phyloP scores from a whole-genome alignment of 169 alveolate species.

The Plasmodium ovale region DNA sequence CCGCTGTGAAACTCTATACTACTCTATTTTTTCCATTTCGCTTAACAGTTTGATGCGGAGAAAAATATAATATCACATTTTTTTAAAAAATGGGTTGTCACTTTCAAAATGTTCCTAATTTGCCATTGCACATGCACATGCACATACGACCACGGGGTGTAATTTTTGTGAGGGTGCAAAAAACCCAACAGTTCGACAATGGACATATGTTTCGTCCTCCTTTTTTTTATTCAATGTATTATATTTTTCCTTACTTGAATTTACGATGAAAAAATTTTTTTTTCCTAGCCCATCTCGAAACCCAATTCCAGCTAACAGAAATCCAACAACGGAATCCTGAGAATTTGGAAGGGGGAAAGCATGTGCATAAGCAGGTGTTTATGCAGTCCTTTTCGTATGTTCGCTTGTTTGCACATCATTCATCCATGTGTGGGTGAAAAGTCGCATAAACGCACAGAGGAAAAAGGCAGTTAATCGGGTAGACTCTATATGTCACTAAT shows the following conservation, averaged over 20 bases:
- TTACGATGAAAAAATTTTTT: slow-evolving; percentile 82
- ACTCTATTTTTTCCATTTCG: neutral
- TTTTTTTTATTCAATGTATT: neutral
- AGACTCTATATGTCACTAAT: neutral
- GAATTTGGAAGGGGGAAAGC: neutral
- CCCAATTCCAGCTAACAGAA: slow-evolving; percentile 85
- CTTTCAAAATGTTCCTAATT: too few relatives aligned
- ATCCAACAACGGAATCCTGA: slow-evolving; percentile 86
- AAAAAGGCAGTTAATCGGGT: neutral
- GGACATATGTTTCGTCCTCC: neutral
- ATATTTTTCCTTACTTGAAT: slow-evolving; percentile 82
- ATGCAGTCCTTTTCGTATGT: neutral
- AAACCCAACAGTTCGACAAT: neutral
- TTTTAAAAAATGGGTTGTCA: neutral
- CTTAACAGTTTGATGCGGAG: neutral
- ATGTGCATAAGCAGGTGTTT: neutral
- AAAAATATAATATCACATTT: neutral
- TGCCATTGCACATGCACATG: too few relatives aligned
- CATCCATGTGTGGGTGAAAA: too few relatives aligned
- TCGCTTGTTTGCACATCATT: too few relatives aligned
- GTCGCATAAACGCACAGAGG: too few relatives aligned
- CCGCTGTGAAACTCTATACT: too few relatives aligned
- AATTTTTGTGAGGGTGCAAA: too few relatives aligned
- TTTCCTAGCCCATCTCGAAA: slow-evolving; percentile 84
- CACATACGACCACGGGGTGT: too few relatives aligned